A percentile compares a stretch with the other conserved stretches of the same genome.
Evolutionary conservation across 495 filamentous ascomycete genomes (phyloP).

Genomic region (Xylaria palmicola): DNA sequence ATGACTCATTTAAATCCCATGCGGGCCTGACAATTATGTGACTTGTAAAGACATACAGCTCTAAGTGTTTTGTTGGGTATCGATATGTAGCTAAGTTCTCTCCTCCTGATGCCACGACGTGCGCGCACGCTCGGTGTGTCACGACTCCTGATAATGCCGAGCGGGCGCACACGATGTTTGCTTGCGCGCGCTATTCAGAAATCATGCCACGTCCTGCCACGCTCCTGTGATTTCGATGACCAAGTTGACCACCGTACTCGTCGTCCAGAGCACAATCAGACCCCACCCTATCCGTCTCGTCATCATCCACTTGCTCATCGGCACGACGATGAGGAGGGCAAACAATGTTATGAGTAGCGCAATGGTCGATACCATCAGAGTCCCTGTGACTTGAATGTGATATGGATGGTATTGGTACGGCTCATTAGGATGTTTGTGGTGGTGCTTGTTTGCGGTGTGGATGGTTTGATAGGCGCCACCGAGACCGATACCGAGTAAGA

Average conservation of each 20-base stretch:
- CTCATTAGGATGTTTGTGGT: slow-evolving; percentile 57
- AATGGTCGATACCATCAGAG: slow-evolving; percentile 76
- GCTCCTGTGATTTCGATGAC: slow-evolving; percentile 71
- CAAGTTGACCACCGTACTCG: slow-evolving; percentile 83
- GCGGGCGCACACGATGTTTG: not conserved
- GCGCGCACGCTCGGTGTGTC: slow-evolving; percentile 1
- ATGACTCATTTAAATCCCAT: not conserved
- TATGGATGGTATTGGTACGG: slow-evolving; percentile 61
- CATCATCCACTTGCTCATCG: slow-evolving; percentile 88
- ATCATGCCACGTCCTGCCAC: slow-evolving; percentile 41
- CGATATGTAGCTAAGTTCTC: not conserved
- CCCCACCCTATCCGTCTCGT: slow-evolving; percentile 78
- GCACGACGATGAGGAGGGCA: slow-evolving; percentile 75
- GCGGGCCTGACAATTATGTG: no score
- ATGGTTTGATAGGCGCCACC: slow-evolving; percentile 84
- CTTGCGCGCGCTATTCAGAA: not conserved
- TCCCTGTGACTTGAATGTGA: slow-evolving; percentile 77
- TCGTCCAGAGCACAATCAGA: slow-evolving; percentile 76
- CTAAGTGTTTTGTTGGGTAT: no score
- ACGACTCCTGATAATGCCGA: not conserved
- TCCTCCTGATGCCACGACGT: slow-evolving; percentile 1
- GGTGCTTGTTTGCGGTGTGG: slow-evolving; percentile 51
- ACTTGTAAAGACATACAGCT: not conserved
- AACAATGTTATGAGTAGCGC: slow-evolving; percentile 80
- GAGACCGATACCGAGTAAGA: slow-evolving; percentile 88